These are phyloP conservation scores for Oryza brachyantha DNA, from an alignment of 176 grass and related monocot species.

Conservation along the genomic window DNA sequence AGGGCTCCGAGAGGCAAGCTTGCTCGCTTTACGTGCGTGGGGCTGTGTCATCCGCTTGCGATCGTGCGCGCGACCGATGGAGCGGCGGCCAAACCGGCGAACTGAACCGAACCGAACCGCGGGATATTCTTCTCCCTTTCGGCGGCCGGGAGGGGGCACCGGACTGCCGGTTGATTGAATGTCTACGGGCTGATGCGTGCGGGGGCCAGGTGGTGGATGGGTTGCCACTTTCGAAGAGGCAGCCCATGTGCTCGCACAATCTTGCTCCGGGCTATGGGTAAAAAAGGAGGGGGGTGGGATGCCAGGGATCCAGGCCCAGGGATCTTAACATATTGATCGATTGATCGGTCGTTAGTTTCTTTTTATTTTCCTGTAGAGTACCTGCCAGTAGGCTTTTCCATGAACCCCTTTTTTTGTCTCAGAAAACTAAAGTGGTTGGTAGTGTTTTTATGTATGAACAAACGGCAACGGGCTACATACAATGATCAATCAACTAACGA, in stretches of 20 bases:
- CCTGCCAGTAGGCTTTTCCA: neutral
- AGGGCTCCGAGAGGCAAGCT: neutral
- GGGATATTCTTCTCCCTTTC: conserved; percentile 16
- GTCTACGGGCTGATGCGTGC: conserved; percentile 14
- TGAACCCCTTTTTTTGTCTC: neutral
- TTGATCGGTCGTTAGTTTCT: neutral
- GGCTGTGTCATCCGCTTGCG: conserved; percentile 34
- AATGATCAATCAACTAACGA: neutral
- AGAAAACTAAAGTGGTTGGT: neutral
- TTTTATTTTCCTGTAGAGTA: neutral
- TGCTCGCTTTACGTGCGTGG: conserved; percentile 10
- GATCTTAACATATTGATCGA: conserved; percentile 18
- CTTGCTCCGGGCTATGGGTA: conserved; percentile 13
- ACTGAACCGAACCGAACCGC: neutral
- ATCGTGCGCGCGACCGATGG: conserved; percentile 35
- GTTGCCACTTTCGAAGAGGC: conserved; percentile 30
- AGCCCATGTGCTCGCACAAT: conserved; percentile 46
- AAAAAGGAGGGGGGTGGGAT: neutral
- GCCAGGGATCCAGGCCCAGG: conserved; percentile 1
- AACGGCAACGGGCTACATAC: neutral
- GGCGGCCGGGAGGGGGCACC: neutral
- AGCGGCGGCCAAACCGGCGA: neutral
- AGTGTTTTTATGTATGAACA: neutral
- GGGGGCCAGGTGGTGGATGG: conserved; percentile 26
- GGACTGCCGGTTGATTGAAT: neutral